phyloP scores from a whole-genome alignment of 2,329 filamentous ascomycete species.

The Xylaria sp. region DNA sequence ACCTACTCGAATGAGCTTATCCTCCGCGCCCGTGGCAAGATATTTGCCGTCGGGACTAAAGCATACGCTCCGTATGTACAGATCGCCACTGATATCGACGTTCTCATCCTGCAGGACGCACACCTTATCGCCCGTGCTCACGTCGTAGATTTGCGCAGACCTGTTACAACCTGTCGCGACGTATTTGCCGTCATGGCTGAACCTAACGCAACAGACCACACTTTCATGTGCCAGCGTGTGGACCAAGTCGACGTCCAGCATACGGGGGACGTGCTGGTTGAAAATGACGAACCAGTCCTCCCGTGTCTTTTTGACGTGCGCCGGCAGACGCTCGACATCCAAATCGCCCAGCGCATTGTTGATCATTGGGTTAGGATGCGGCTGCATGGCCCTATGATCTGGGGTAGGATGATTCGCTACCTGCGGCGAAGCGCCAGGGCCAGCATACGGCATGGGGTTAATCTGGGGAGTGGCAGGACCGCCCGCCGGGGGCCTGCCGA shows the following conservation, averaged over 20 bases:
- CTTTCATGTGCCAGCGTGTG: conserved; percentile 93
- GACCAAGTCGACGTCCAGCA: conserved; percentile 89
- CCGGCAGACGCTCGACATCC: conserved; percentile 81
- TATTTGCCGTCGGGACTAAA: conserved; percentile 96
- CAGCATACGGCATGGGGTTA: conserved; percentile 83
- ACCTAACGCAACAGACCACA: conserved; percentile 96
- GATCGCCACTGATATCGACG: conserved; percentile 84
- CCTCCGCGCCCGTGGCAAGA: conserved; percentile 93
- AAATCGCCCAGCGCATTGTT: conserved; percentile 78
- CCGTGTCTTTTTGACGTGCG: conserved; percentile 85
- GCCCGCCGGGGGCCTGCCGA: conserved; percentile 65
- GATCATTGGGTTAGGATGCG: conserved; percentile 50
- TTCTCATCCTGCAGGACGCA: conserved; percentile 88
- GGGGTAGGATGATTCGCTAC: conserved; percentile 78
- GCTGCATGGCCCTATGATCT: conserved; percentile 62
- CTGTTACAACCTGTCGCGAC: conserved; percentile 97
- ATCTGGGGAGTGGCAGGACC: conserved; percentile 90
- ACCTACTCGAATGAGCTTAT: conserved; percentile 91
- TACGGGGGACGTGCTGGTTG: conserved; percentile 86
- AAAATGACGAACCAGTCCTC: conserved; percentile 96
- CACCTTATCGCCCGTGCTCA: conserved; percentile 82
- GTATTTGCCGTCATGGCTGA: conserved; percentile 93
- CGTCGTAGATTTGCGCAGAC: conserved; percentile 99
- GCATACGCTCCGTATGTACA: conserved; percentile 97
- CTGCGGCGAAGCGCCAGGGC: conserved; percentile 80